Evolutionary conservation across 139 green algal genomes (phyloP), one percentile per base, ranked within the genome.

Genomic region (Coelastrella sp.): DNA sequence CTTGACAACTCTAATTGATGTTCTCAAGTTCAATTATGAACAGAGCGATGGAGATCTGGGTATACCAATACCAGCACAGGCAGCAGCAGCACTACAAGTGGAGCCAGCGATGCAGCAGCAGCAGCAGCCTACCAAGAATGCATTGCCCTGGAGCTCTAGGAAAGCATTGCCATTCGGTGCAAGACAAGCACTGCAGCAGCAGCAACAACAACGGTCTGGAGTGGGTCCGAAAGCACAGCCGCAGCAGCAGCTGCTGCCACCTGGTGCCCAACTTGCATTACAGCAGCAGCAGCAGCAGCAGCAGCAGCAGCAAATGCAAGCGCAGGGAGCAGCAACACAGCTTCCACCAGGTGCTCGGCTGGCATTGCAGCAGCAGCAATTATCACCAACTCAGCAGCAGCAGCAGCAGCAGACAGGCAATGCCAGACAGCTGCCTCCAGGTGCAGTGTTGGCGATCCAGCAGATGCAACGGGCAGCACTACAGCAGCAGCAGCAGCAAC

Each of bases 281-380:
- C 62, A 69, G n/a, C 62, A 40, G 62, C 62, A 69, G 62, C 27
- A 40, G 25, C 62, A 32, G 53, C 53, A 64, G 62, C 62, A n/a
- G 66, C 38, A 35, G 38, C 21, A 19, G 37, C 37, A 59, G 68
- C 68, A 35, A 30, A 38, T 45, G 38, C 23, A 35, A 38, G 38
- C 19, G 67, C 67, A 53, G 35, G 38, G 38, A 74, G 66, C 34
- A 48, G 38, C 66, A 48, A 35, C 34, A 74, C 66, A 69, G 62
- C 23, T 40, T n/a, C 30, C 62, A 15, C 30, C 62, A 35, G 68
- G 23, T 32, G 34, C 23, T 21, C 37, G 57, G 19, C 19, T 57
- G 4, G 68, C 38, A 30, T n/a, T 74, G 66, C 34, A 57, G 35
- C 66, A 74, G 35, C 66, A 50, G 35, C 11, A 17, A 32, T 27